Conservation (phyloP, 768 basidiomycete species). For the Harrya chromipes region DNA sequence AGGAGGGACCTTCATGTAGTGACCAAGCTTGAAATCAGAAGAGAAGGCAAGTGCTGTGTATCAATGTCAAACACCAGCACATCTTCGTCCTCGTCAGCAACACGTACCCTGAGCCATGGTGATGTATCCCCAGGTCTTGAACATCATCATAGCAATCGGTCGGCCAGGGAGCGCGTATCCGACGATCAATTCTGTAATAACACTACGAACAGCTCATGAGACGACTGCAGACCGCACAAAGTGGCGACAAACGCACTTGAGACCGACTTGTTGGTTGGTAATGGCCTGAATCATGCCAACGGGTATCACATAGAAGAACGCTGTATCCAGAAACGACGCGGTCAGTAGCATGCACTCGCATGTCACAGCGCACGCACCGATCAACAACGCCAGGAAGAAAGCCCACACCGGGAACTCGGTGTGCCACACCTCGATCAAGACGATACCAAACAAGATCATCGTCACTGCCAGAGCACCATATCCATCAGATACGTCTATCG, state of each 20-base stretch:
- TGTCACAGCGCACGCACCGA: constrained; percentile 21
- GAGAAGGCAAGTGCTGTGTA: constrained; percentile 55
- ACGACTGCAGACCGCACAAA: neutral
- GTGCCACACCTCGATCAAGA: constrained; percentile 61
- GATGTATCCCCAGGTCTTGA: constrained; percentile 72
- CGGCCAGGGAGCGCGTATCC: constrained; percentile 56
- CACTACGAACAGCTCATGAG: constrained; percentile 26
- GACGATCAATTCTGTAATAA: constrained; percentile 60
- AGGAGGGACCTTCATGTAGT: constrained; percentile 70
- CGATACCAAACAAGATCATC: constrained; percentile 56
- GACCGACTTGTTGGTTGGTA: constrained; percentile 75
- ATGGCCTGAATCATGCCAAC: constrained; percentile 75
- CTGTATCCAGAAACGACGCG: neutral
- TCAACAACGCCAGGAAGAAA: constrained; percentile 34
- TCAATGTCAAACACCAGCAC: neutral
- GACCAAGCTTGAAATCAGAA: constrained; percentile 73
- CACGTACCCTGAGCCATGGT: constrained; percentile 46
- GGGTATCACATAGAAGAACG: constrained; percentile 69
- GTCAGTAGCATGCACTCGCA: neutral
- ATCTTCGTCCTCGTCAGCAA: neutral
- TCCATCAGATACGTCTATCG: neutral
- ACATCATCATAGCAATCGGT: constrained; percentile 80
- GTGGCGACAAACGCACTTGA: constrained; percentile 31
- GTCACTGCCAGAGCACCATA: constrained; percentile 25
- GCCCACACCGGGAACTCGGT: constrained; percentile 46